A percentile compares a stretch with the other conserved stretches of the same genome.
Evolutionary conservation across 768 basidiomycete species (phyloP).

Genomic region (Rhizopogon roseolus): DNA sequence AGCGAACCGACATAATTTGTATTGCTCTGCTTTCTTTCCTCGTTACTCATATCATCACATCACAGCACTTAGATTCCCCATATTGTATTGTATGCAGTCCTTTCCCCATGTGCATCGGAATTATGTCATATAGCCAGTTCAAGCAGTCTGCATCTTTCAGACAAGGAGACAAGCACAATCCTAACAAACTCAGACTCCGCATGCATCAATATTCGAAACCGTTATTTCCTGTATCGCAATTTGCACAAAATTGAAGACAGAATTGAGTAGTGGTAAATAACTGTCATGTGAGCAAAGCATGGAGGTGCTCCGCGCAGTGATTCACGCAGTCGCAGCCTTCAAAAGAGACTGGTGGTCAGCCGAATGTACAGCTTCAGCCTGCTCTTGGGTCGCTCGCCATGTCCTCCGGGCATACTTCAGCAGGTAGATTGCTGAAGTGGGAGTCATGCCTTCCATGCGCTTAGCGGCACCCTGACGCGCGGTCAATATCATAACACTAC

Average conservation of each 20-base stretch:
- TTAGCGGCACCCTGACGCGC: slow-evolving; percentile 76
- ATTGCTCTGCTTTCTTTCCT: background rate
- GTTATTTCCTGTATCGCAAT: too few relatives aligned
- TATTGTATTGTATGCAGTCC: slow-evolving; percentile 2
- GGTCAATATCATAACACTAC: background rate
- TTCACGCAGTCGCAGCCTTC: background rate
- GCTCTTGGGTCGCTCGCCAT: slow-evolving; percentile 11
- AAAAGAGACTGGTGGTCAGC: background rate
- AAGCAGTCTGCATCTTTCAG: background rate
- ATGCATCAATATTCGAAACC: too few relatives aligned
- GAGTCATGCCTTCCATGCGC: slow-evolving; percentile 92
- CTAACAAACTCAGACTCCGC: too few relatives aligned
- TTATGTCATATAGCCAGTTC: background rate
- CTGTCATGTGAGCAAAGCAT: background rate
- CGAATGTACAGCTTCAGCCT: background rate
- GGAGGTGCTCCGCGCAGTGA: background rate
- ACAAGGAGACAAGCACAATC: too few relatives aligned
- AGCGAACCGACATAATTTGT: background rate
- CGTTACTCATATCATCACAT: background rate
- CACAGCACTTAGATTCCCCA: background rate
- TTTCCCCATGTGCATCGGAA: background rate
- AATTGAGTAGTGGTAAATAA: background rate
- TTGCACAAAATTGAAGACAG: background rate
- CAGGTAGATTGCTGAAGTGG: slow-evolving; percentile 63
- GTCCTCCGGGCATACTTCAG: slow-evolving; percentile 55